A percentile compares a stretch with the other conserved stretches of the same genome.
Evolutionary conservation across 176 grass and related monocot species (phyloP).

Genomic region (Lolium rigidum): DNA sequence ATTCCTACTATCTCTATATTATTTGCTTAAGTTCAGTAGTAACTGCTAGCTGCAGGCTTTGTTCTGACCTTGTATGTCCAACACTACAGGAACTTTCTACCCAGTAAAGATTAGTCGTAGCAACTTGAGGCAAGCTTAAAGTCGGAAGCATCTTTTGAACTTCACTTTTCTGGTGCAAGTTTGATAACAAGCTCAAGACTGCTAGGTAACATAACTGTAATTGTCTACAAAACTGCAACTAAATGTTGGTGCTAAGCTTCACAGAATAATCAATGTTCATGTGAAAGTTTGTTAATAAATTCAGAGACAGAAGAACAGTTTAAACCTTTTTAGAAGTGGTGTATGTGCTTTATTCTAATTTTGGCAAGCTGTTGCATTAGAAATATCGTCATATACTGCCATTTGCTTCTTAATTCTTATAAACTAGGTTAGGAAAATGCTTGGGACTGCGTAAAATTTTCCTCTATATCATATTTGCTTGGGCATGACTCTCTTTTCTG

Average conservation of each 20-base stretch:
- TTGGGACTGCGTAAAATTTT: not conserved
- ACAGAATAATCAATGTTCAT: slow-evolving; percentile 17
- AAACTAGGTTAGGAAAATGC: not conserved
- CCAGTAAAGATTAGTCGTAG: not conserved
- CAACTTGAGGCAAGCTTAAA: slow-evolving; percentile 17
- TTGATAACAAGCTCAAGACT: not conserved
- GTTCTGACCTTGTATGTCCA: slow-evolving; percentile 16
- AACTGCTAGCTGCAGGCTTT: not conserved
- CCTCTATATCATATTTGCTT: not conserved
- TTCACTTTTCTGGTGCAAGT: slow-evolving; percentile 12
- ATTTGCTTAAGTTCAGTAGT: slow-evolving; percentile 19
- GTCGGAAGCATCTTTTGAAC: slow-evolving; percentile 19
- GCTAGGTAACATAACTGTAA: slow-evolving; percentile 28
- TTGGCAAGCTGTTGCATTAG: not conserved
- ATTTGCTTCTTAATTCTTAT: slow-evolving; percentile 19
- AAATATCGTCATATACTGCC: not conserved
- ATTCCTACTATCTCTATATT: not conserved
- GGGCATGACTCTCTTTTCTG: slow-evolving; percentile 8
- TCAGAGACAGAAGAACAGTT: not conserved
- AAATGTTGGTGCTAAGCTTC: slow-evolving; percentile 15
- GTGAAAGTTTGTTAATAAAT: not conserved
- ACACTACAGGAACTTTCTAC: slow-evolving; percentile 26
- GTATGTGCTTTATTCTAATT: not conserved
- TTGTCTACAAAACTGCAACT: slow-evolving; percentile 14
- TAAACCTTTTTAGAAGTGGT: not conserved